Conservation (phyloP, 108 stramenopile genomes). For the Pseudonitzschia delicatissima region DNA sequence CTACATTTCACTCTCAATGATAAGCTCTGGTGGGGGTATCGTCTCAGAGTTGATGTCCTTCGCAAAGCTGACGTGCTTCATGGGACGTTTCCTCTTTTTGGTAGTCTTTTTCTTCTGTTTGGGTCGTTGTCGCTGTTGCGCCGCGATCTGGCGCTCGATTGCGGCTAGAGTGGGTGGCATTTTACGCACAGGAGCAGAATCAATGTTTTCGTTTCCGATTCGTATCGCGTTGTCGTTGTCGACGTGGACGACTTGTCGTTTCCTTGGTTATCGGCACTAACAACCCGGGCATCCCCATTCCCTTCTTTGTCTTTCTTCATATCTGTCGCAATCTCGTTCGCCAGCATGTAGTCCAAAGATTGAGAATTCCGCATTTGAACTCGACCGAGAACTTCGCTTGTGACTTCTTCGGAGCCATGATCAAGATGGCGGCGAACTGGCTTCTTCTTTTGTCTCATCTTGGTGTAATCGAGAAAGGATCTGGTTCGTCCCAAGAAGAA, state of each 20-base stretch:
- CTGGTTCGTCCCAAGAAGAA: background rate
- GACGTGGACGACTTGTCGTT: background rate
- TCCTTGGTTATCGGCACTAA: too few relatives aligned
- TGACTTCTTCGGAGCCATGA: background rate
- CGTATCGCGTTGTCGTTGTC: too few relatives aligned
- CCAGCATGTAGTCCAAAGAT: constrained; percentile 8
- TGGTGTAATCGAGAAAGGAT: background rate
- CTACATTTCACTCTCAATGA: background rate
- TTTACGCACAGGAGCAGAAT: background rate
- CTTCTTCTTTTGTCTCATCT: constrained; percentile 6
- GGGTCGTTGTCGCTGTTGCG: background rate
- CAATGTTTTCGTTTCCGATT: background rate
- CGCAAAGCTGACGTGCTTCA: constrained; percentile 3
- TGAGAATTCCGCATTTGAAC: background rate
- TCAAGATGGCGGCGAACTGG: constrained; percentile 8
- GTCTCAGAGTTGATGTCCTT: background rate
- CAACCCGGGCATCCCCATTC: too few relatives aligned
- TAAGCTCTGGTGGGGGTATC: constrained; percentile 4
- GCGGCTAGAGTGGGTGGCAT: constrained; percentile 12
- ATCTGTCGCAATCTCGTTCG: constrained; percentile 1
- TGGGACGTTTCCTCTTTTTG: background rate
- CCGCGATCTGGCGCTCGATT: constrained; percentile 11
- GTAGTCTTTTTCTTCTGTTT: background rate
- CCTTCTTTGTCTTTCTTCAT: background rate
- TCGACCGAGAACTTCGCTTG: constrained; percentile 3